Evolutionary conservation across 768 basidiomycete genomes (phyloP).

Genomic region (Lentinula detonsa): DNA sequence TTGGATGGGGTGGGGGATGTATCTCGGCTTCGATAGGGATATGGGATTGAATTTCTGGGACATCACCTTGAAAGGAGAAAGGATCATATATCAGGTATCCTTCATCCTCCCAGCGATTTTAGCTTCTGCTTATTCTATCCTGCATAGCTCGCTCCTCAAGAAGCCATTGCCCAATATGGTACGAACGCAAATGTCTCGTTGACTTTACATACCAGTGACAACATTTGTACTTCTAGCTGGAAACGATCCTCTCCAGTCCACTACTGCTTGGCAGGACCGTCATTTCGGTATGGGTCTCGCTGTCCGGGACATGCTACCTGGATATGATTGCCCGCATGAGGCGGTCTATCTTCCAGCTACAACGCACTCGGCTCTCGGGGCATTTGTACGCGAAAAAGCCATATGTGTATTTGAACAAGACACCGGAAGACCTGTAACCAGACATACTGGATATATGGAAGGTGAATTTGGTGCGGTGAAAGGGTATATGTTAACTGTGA

Average conservation of each 20-base stretch:
- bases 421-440: slow-evolving; percentile 46
- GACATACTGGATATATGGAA: slow-evolving; percentile 48
- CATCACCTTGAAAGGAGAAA: slow-evolving; percentile 47
- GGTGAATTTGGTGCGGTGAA: slow-evolving; percentile 59
- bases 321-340: slow-evolving; percentile 64
- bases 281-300: slow-evolving; percentile 57
- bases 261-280: slow-evolving; percentile 58
- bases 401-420: slow-evolving; percentile 66
- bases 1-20: slow-evolving; percentile 66
- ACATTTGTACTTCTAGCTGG: slow-evolving; percentile 27
- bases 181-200: not conserved
- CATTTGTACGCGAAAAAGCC: slow-evolving; percentile 39
- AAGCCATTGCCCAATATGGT: slow-evolving; percentile 59
- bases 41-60: slow-evolving; percentile 64
- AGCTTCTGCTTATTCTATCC: not conserved
- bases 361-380: slow-evolving; percentile 39
- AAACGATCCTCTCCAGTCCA: slow-evolving; percentile 54
- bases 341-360: slow-evolving; percentile 56
- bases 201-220: not conserved
- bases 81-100: slow-evolving; percentile 55
- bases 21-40: slow-evolving; percentile 57
- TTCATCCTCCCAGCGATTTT: not conserved
- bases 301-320: slow-evolving; percentile 56
- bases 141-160: slow-evolving; percentile 49
- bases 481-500: slow-evolving; percentile 51